Percentiles rank a stretch among this genome's conserved stretches.
Evolutionary conservation across 1,139 yeast species (phyloP).

Genomic region (Pneumocystis oryctolagi): DNA sequence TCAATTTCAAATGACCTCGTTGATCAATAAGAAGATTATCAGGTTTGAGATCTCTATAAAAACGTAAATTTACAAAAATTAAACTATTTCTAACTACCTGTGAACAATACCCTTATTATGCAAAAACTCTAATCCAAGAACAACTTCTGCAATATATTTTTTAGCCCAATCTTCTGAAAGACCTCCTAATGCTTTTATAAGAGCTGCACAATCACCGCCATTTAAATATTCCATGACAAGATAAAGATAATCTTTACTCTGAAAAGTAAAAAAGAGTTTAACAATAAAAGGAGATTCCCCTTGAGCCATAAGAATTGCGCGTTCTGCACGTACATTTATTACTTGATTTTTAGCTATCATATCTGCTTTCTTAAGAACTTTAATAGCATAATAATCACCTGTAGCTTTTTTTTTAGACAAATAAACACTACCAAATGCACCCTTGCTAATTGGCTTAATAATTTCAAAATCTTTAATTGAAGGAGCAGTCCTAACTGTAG

Average conservation of each 20-base stretch:
- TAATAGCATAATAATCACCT: slow-evolving; percentile 91
- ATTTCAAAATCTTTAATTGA: slow-evolving; percentile 81
- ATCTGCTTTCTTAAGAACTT: slow-evolving; percentile 83
- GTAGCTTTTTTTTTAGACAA: slow-evolving; percentile 69
- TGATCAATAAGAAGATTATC: slow-evolving; percentile 80
- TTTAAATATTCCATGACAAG: slow-evolving; percentile 91
- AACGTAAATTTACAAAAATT: background rate
- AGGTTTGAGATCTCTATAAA: slow-evolving; percentile 59
- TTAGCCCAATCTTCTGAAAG: slow-evolving; percentile 74
- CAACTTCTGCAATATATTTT: slow-evolving; percentile 75
- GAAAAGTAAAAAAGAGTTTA: slow-evolving; percentile 74
- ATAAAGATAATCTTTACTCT: slow-evolving; percentile 71
- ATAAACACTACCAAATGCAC: slow-evolving; percentile 94
- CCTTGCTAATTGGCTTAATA: slow-evolving; percentile 84
- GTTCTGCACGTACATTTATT: slow-evolving; percentile 79
- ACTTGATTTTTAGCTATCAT: slow-evolving; percentile 97
- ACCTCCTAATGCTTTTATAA: slow-evolving; percentile 64
- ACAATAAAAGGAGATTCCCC: slow-evolving; percentile 91
- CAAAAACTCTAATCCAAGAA: slow-evolving; percentile 77
- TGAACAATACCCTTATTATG: slow-evolving; percentile 84
- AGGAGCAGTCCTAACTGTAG: slow-evolving; percentile 37
- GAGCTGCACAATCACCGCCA: slow-evolving; percentile 91
- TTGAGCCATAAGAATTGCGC: slow-evolving; percentile 96
- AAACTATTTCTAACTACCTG: slow-evolving; percentile 27
- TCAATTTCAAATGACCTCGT: slow-evolving; percentile 75